These are phyloP conservation scores for Aureobasidium vineae DNA, from an alignment of 2,329 filamentous ascomycete species.

Conservation along the genomic window DNA sequence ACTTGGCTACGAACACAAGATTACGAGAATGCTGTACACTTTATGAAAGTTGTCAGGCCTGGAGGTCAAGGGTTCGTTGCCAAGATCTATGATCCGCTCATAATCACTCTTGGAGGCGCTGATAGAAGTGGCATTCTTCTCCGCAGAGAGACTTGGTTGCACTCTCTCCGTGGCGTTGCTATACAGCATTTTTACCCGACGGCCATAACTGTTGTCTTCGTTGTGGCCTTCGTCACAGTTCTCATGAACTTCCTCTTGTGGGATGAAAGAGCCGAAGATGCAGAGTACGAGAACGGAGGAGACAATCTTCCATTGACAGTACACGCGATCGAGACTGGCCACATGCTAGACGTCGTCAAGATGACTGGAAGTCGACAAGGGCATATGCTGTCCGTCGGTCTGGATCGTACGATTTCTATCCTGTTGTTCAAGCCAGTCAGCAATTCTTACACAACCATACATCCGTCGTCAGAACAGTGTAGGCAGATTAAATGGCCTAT, in stretches of 20 bases:
- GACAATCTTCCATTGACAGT: conserved; percentile 58
- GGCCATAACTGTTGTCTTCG: conserved; percentile 60
- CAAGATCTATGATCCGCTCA: conserved; percentile 69
- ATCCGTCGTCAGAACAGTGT: conserved; percentile 29
- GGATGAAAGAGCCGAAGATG: conserved; percentile 55
- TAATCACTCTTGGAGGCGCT: conserved; percentile 68
- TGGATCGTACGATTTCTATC: conserved; percentile 57
- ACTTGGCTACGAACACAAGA: conserved; percentile 77
- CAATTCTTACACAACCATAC: conserved; percentile 27
- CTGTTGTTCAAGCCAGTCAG: conserved; percentile 18
- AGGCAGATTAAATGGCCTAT: conserved; percentile 36
- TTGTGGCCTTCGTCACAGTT: conserved; percentile 64
- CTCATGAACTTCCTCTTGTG: conserved; percentile 73
- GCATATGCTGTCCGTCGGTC: conserved; percentile 64
- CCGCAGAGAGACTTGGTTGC: conserved; percentile 52
- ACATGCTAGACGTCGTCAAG: conserved; percentile 67
- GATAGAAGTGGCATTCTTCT: conserved; percentile 59
- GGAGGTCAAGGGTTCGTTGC: conserved; percentile 69
- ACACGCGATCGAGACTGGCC: conserved; percentile 59
- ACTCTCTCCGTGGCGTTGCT: conserved; percentile 49
- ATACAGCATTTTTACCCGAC: conserved; percentile 70
- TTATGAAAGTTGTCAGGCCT: conserved; percentile 74
- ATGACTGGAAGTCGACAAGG: conserved; percentile 62
- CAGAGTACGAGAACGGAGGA: conserved; percentile 45
- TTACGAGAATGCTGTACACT: conserved; percentile 72